Percentiles rank a stretch among this genome's conserved stretches.
phyloP scores from a whole-genome alignment of 2,329 filamentous ascomycete species.

The Trichoderma sp. region DNA sequence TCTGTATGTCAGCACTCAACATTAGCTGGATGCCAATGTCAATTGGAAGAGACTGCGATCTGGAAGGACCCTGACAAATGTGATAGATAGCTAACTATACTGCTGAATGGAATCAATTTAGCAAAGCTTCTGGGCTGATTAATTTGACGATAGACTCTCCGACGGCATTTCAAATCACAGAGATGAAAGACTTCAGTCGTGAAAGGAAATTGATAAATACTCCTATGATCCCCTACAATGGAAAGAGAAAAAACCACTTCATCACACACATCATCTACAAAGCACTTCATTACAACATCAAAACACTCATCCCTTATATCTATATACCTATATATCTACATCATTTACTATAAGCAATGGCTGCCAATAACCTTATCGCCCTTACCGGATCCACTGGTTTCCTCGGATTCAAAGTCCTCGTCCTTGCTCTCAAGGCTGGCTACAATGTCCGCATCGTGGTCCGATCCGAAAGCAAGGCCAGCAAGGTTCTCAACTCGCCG shows the following conservation, averaged over 20 bases:
- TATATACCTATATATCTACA: not conserved
- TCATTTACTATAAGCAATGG: not conserved
- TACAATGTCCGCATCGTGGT: not conserved
- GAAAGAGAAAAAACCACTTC: not conserved
- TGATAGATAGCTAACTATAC: not conserved
- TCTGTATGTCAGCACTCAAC: not conserved
- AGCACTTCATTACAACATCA: not conserved
- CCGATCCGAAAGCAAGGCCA: not conserved
- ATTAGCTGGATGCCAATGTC: not conserved
- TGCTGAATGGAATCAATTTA: not conserved
- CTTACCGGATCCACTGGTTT: constrained; percentile 5
- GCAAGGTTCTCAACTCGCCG: not conserved
- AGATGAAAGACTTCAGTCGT: not conserved
- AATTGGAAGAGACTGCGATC: not conserved
- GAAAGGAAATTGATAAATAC: not conserved
- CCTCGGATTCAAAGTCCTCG: not conserved
- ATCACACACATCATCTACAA: not conserved
- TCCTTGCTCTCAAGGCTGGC: not conserved
- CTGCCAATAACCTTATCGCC: not conserved
- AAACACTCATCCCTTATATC: not conserved
- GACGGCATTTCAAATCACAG: not conserved
- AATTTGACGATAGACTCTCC: not conserved
- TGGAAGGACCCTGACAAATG: not conserved
- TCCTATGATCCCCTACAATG: not conserved
- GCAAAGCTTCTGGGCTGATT: not conserved